Evolutionary conservation across 1,139 yeast species (phyloP).

Genomic region (Candida freyschussii): DNA sequence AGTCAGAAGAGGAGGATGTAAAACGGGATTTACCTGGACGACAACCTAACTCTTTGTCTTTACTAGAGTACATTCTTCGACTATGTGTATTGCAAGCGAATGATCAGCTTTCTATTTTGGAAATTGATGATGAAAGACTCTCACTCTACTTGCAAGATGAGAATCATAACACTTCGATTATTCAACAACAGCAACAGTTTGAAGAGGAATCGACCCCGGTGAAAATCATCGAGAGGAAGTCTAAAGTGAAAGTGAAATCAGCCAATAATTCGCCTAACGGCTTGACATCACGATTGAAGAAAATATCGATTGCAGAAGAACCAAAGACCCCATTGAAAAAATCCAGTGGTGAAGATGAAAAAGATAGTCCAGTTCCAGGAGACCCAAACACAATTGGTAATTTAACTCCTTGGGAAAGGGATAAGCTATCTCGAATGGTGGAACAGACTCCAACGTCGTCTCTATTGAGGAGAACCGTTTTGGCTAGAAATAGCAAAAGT

Average conservation of each 20-base stretch:
- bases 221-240: slow-evolving; percentile 2
- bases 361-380: slow-evolving; percentile 14
- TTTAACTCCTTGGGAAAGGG: slow-evolving; percentile 18
- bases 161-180: slow-evolving; percentile 22
- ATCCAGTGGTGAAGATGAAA: background rate
- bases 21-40: slow-evolving; percentile 5
- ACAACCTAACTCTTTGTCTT: slow-evolving; percentile 39
- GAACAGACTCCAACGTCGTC: no score
- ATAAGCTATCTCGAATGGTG: slow-evolving; percentile 3
- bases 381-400: slow-evolving; percentile 4
- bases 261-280: slow-evolving; percentile 1
- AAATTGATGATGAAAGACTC: slow-evolving; percentile 64
- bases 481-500: no score
- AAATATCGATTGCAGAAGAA: background rate
- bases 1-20: slow-evolving; percentile 9
- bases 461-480: no score
- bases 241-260: background rate
- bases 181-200: background rate
- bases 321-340: slow-evolving; percentile 3
- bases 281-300: slow-evolving; percentile 3
- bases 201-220: slow-evolving; percentile 7
- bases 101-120: slow-evolving; percentile 52
- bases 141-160: slow-evolving; percentile 63
- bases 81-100: slow-evolving; percentile 57
- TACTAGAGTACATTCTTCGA: slow-evolving; percentile 63